Percentiles rank a stretch among this genome's conserved stretches.
These are phyloP conservation scores for Saccharomycopsis fodiens DNA, from an alignment of 805 yeast species.

Conservation along the genomic window DNA sequence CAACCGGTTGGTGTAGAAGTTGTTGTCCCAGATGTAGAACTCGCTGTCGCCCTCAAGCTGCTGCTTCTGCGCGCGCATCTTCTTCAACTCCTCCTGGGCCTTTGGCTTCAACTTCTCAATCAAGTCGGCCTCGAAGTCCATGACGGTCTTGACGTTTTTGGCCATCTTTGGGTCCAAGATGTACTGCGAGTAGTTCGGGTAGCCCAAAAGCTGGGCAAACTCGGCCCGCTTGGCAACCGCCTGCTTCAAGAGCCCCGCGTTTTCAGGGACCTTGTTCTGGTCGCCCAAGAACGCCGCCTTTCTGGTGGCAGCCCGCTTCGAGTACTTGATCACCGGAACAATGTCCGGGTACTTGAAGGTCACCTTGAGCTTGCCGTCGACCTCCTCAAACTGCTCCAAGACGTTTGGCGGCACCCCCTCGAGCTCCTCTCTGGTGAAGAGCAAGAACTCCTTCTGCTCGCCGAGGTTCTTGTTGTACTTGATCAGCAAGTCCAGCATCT, in stretches of 20 bases:
- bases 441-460: conserved; percentile 55
- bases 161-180: conserved; percentile 79
- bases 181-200: conserved; percentile 58
- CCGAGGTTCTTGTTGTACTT: conserved; percentile 58
- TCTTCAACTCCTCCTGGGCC: conserved; percentile 46
- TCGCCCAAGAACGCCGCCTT: conserved; percentile 55
- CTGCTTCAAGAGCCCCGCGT: conserved; percentile 45
- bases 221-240: conserved; percentile 56
- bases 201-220: conserved; percentile 58
- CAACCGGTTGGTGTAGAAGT: conserved; percentile 56
- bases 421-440: conserved; percentile 57
- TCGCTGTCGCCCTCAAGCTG: conserved; percentile 27
- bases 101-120: conserved; percentile 48
- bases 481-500: conserved; percentile 45
- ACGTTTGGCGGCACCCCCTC: conserved; percentile 64
- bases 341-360: conserved; percentile 78
- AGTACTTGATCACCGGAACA: conserved; percentile 66
- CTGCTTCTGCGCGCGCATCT: conserved; percentile 43
- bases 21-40: conserved; percentile 65
- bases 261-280: conserved; percentile 54
- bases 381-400: conserved; percentile 24
- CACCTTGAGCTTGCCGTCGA: conserved; percentile 45
- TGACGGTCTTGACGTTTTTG: conserved; percentile 51
- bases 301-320: conserved; percentile 55
- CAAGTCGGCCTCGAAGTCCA: conserved; percentile 55